These are phyloP conservation scores for Mycena metata DNA, from an alignment of 768 basidiomycete genomes.

Conservation along the genomic window DNA sequence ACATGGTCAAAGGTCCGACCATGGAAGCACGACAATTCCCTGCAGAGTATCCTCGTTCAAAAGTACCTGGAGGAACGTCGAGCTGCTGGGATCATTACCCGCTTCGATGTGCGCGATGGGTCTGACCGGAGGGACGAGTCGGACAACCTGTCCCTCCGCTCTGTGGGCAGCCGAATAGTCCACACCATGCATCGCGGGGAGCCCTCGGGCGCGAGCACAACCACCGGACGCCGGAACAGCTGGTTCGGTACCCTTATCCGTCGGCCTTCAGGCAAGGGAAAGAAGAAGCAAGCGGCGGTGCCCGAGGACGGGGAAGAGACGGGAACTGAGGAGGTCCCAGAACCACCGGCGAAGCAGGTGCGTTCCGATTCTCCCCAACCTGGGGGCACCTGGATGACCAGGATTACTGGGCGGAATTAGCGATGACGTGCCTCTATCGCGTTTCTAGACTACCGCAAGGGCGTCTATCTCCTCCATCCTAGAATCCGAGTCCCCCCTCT, in stretches of 20 bases:
- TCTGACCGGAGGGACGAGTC: conserved; percentile 39
- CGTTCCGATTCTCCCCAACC: conserved; percentile 36
- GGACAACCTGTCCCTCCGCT: conserved; percentile 36
- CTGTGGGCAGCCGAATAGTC: conserved; percentile 41
- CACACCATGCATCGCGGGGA: conserved; percentile 38
- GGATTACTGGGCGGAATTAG: conserved; percentile 32
- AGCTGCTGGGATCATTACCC: conserved; percentile 37
- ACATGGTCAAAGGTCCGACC: conserved; percentile 40
- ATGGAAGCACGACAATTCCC: conserved; percentile 43
- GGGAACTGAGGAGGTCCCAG: conserved; percentile 25
- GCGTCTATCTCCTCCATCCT: conserved; percentile 15
- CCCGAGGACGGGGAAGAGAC: conserved; percentile 26
- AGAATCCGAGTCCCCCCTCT: conserved; percentile 8
- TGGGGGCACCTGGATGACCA: conserved; percentile 38
- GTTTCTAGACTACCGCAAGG: neutral
- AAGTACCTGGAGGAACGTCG: conserved; percentile 40
- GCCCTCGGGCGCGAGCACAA: conserved; percentile 4
- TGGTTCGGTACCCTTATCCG: conserved; percentile 35
- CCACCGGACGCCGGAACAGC: conserved; percentile 8
- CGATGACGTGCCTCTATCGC: conserved; percentile 3
- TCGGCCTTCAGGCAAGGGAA: conserved; percentile 26
- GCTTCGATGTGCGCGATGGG: conserved; percentile 44
- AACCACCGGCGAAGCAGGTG: conserved; percentile 37
- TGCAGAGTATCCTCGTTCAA: conserved; percentile 43
- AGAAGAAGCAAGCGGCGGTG: conserved; percentile 21